Base-by-base conservation (phyloP, 306 rosid genomes). In the Calophaca sinica region DNA sequence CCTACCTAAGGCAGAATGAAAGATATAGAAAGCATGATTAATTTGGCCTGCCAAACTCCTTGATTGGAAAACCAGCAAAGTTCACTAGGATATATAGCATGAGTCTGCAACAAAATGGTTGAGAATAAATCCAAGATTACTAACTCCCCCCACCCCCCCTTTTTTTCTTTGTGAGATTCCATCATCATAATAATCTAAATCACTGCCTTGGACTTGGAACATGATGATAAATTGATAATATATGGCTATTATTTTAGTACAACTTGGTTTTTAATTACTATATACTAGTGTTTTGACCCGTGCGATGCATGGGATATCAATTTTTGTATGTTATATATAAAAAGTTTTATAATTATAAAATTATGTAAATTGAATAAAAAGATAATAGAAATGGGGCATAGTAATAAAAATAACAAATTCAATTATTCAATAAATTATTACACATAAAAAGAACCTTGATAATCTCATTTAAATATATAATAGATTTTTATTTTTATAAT, bases 61-160 rank as follows among this genome's bases (percentile, higher is more conserved):
- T 20, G 28, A 65, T 31, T 66, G 12, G 68, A 45, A 66, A 77
- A 69, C 53, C 36, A 35, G 71, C 51, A 69, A 60, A 78, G 76
- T 68, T 60, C 36, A 68, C 39, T 6, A 49, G 12, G 55, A 77
- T 77, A 58, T 38, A 62, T 26, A 58, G 26, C 26, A 20, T 20
- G 52, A 12, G 62, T 36, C 74, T 28, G 5, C 76, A 51, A 50
- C 76, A 48, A 58, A 26, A 53, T 14, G 48, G 46, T 38, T 32
- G 14, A 60, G 63, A 60, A 70, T 69, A 61, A 31, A 60, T 70
- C 61, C 82, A 78, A 4, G 74, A 35, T 72, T 5, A 13, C 8
- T 2, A 2, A 38, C 42, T 38, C 7, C 2, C 29, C 28, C 53
- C 5, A 3, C 9, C 65, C 57, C 3, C 2, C 9, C 26, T 20